Percentiles rank a stretch among this genome's conserved stretches.
phyloP scores from a whole-genome alignment of 1,284 basidiomycete genomes.

The Leccinum cinnamomeum region DNA sequence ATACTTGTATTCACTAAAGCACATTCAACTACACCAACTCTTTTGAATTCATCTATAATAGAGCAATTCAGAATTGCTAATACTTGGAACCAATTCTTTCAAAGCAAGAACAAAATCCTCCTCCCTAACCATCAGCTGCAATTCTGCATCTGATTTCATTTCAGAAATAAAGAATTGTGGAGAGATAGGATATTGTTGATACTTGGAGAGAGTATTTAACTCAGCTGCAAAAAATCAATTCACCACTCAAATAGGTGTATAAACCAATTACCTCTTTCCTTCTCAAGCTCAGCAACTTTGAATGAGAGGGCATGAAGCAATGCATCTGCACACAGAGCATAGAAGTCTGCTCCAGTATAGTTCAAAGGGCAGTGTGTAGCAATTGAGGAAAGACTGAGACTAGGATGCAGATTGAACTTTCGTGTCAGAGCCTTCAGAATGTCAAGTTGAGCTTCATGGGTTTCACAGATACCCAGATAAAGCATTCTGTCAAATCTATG shows the following conservation, averaged over 20 bases:
- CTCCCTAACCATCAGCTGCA: slow-evolving; percentile 72
- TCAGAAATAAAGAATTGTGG: slow-evolving; percentile 93
- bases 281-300: slow-evolving; percentile 80
- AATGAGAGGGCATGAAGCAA: slow-evolving; percentile 94
- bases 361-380: slow-evolving; percentile 87
- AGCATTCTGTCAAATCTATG: slow-evolving; percentile 94
- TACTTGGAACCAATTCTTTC: slow-evolving; percentile 78
- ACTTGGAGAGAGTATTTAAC: slow-evolving; percentile 46
- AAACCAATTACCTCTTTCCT: slow-evolving; percentile 53
- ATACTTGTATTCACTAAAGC: not conserved
- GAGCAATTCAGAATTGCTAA: slow-evolving; percentile 86
- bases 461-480: slow-evolving; percentile 92
- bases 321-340: slow-evolving; percentile 96
- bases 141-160: slow-evolving; percentile 73
- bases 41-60: slow-evolving; percentile 58
- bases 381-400: slow-evolving; percentile 64
- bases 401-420: slow-evolving; percentile 84
- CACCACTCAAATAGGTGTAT: not conserved
- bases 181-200: slow-evolving; percentile 73
- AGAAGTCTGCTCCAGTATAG: slow-evolving; percentile 97
- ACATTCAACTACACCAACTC: slow-evolving; percentile 17
- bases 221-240: slow-evolving; percentile 37
- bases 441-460: slow-evolving; percentile 83
- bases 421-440: slow-evolving; percentile 91
- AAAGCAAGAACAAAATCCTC: slow-evolving; percentile 82